Evolutionary conservation across 106 monocot species (phyloP), one percentile per base, ranked within the genome.

Genomic region (Phalaenopsis equestris): DNA sequence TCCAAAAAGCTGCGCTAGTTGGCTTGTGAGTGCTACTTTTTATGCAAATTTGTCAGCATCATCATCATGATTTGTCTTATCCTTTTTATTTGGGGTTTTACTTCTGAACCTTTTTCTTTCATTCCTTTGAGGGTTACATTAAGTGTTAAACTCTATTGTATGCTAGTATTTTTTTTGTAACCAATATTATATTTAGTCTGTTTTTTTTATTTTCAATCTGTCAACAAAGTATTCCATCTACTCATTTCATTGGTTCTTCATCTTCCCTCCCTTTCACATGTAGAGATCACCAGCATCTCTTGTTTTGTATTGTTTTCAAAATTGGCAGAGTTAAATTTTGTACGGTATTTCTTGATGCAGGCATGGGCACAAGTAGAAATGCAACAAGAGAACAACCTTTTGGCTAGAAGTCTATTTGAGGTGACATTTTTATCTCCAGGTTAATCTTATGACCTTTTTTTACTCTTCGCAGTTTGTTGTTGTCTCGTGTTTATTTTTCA

Each of bases 291-390:
- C 52, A 48, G 3, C 11, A 8, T 64, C 21, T 42, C 47, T 64
- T 74, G 37, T 72, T 72, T 37, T 2, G 24, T 12, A 52, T 3
- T 12, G 56, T 3, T 18, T 1, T 39, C 18, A 11, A 65, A 45
- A 11, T 43, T 45, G 30, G 77, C 38, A 75, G 52, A 1, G 6
- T 2, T 2, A 16, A n/a, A 23, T 41, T 42, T 37, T 58, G 11
- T 79, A 6, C 42, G 55, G 2, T 36, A 38, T 39, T 73, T 76
- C 9, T 46, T 84, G 72, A 65, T 82, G 55, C 65, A 99, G 98
- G 98, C 94, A 80, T 99, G 98, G 98, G 98, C 98, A 61, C 98
- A 99, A 80, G 77, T 93, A 77, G 98, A 99, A 87, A 88, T 94
- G 84, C 92, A 89, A 75, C 89, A 91, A 81, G 84, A 91, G 75